Conservation (phyloP, 2,329 filamentous ascomycete species). For the Stemphylium lycopersici region DNA sequence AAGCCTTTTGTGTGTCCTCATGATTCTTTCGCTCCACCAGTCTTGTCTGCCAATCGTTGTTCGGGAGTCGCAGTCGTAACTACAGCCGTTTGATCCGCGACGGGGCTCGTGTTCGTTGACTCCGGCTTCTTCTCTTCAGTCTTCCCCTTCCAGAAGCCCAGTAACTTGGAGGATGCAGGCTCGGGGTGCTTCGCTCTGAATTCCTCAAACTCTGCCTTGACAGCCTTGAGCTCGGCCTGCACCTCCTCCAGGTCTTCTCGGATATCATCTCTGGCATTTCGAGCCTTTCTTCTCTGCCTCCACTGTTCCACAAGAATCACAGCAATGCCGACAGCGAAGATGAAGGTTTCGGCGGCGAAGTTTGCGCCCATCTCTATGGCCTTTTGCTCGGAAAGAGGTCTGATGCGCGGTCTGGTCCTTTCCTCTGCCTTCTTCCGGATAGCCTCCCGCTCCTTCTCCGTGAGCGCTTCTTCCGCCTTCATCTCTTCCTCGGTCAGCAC, state of each 20-base stretch:
- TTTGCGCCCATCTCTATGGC: conserved; percentile 73
- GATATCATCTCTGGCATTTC: conserved; percentile 64
- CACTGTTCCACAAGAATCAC: conserved; percentile 68
- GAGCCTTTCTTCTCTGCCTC: conserved; percentile 66
- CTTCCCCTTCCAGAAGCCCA: conserved; percentile 40
- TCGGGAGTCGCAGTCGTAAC: background rate
- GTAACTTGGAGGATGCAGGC: conserved; percentile 30
- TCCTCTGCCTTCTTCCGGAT: conserved; percentile 52
- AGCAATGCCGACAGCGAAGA: conserved; percentile 68
- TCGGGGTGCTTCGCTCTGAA: conserved; percentile 46
- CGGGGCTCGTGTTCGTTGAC: conserved; percentile 1
- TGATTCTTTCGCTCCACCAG: background rate
- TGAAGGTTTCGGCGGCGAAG: conserved; percentile 71
- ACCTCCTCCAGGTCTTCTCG: conserved; percentile 64
- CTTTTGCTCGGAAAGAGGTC: conserved; percentile 69
- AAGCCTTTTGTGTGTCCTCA: background rate
- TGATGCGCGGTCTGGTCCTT: conserved; percentile 59
- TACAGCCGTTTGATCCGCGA: background rate
- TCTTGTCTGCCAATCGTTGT: background rate
- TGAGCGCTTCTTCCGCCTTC: conserved; percentile 60
- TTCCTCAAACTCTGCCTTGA: conserved; percentile 50
- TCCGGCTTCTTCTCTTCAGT: conserved; percentile 21
- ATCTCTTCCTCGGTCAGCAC: conserved; percentile 67
- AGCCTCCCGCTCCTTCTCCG: conserved; percentile 55
- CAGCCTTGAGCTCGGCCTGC: conserved; percentile 54